Percentiles rank a stretch among this genome's conserved stretches.
These are phyloP conservation scores for Stagonosporopsis tanaceti DNA, from an alignment of 2,329 filamentous ascomycete species.

Conservation along the genomic window DNA sequence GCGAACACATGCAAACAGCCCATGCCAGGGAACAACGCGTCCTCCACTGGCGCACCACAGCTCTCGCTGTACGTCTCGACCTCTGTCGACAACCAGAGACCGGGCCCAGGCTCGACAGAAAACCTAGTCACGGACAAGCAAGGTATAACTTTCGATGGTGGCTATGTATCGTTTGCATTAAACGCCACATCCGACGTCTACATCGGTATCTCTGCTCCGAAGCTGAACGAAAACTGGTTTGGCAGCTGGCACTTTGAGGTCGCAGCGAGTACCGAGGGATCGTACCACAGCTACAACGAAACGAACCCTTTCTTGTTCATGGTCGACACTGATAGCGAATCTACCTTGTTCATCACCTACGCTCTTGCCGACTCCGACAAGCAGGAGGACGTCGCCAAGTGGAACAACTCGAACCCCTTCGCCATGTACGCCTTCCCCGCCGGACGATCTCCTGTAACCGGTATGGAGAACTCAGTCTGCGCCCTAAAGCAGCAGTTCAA, in stretches of 20 bases:
- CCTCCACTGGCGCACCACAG: conserved; percentile 63
- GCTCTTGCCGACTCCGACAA: conserved; percentile 68
- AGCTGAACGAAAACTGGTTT: conserved; percentile 63
- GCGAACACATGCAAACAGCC: conserved; percentile 88
- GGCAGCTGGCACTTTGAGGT: conserved; percentile 82
- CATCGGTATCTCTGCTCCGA: conserved; percentile 76
- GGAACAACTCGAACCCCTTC: conserved; percentile 67
- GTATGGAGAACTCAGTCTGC: conserved; percentile 82
- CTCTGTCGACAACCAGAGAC: conserved; percentile 67
- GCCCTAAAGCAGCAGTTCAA: conserved; percentile 74
- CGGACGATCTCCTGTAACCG: conserved; percentile 65
- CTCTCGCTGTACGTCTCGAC: conserved; percentile 80
- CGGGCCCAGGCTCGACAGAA: conserved; percentile 66
- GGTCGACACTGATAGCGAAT: conserved; percentile 83
- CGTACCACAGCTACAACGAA: conserved; percentile 73
- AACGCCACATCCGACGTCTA: conserved; percentile 74
- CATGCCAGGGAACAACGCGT: conserved; percentile 58
- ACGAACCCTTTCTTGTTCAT: conserved; percentile 71
- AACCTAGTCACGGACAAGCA: conserved; percentile 53
- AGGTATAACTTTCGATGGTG: conserved; percentile 65
- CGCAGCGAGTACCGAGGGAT: conserved; percentile 80
- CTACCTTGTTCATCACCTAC: conserved; percentile 80
- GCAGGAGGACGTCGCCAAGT: conserved; percentile 60
- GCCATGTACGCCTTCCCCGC: conserved; percentile 77
- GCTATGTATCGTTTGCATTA: conserved; percentile 72